Percentiles rank a stretch among this genome's conserved stretches.
phyloP scores from a whole-genome alignment of 345 rosid species.

The Eucalyptus brandiana region DNA sequence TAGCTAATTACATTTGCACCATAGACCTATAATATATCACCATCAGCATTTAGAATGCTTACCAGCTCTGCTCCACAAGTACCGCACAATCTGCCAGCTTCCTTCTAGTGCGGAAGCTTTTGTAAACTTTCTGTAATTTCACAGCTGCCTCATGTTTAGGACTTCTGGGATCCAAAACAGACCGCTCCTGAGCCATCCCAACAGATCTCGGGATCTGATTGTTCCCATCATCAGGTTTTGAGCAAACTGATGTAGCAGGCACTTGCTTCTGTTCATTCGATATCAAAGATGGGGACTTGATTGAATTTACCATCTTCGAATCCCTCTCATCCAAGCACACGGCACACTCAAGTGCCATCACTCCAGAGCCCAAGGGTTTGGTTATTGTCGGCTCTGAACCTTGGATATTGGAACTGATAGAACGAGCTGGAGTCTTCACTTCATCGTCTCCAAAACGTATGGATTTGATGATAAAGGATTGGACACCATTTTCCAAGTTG shows the following conservation, averaged over 20 bases:
- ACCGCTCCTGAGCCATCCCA: neutral
- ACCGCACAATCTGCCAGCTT: slow-evolving; percentile 96
- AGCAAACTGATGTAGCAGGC: neutral
- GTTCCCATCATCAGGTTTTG: neutral
- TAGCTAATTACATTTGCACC: neutral
- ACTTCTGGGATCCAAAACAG: slow-evolving; percentile 32
- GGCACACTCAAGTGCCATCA: slow-evolving; percentile 50
- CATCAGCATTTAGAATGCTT: neutral
- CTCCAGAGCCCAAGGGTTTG: slow-evolving; percentile 50
- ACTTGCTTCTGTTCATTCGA: neutral
- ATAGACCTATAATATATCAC: neutral
- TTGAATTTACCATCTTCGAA: slow-evolving; percentile 30
- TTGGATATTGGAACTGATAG: slow-evolving; percentile 36
- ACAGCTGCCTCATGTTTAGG: slow-evolving; percentile 78
- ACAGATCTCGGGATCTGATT: neutral
- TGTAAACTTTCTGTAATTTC: slow-evolving; percentile 85
- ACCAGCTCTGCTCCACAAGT: slow-evolving; percentile 88
- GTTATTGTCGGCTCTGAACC: slow-evolving; percentile 40
- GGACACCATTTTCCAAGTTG: slow-evolving; percentile 41
- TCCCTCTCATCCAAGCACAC: slow-evolving; percentile 49
- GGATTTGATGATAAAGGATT: slow-evolving; percentile 57
- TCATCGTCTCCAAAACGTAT: slow-evolving; percentile 57
- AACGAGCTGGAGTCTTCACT: slow-evolving; percentile 40
- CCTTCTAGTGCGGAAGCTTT: slow-evolving; percentile 90
- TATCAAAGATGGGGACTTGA: neutral